A percentile compares a stretch with the other conserved stretches of the same genome.
Evolutionary conservation across 2,329 filamentous ascomycete genomes (phyloP).

Genomic region (Fusarium lateritium): DNA sequence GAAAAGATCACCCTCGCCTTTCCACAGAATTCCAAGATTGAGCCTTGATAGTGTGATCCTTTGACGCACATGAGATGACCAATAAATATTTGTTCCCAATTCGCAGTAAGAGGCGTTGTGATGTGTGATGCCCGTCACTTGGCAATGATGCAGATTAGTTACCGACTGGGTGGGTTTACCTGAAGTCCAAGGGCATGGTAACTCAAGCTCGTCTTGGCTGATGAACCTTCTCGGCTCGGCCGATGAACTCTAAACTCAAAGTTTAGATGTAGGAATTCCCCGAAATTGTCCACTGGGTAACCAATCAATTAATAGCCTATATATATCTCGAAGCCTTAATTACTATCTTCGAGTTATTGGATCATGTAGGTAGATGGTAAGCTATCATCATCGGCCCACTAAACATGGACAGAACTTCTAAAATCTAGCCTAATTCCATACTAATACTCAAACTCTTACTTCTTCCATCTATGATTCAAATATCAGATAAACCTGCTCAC

Average conservation of each 20-base stretch:
- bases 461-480: not conserved
- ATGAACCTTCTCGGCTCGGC: constrained; percentile 20
- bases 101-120: not conserved
- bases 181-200: too few species aligned
- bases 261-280: constrained; percentile 6
- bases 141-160: not conserved
- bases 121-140: not conserved
- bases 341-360: not conserved
- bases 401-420: not conserved
- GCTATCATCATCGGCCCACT: not conserved
- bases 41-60: constrained; percentile 2
- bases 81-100: not conserved
- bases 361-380: not conserved
- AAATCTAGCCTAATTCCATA: not conserved
- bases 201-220: not conserved
- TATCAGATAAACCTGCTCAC: constrained; percentile 3
- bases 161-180: too few species aligned
- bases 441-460: not conserved
- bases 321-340: not conserved
- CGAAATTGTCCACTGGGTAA: not conserved
- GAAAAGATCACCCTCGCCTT: constrained; percentile 26
- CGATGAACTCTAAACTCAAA: not conserved
- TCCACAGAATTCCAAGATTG: constrained; percentile 21
- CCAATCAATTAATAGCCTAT: not conserved
- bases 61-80: not conserved